phyloP scores from a whole-genome alignment of 2,329 filamentous ascomycete species.

The Fusarium kyushuense region DNA sequence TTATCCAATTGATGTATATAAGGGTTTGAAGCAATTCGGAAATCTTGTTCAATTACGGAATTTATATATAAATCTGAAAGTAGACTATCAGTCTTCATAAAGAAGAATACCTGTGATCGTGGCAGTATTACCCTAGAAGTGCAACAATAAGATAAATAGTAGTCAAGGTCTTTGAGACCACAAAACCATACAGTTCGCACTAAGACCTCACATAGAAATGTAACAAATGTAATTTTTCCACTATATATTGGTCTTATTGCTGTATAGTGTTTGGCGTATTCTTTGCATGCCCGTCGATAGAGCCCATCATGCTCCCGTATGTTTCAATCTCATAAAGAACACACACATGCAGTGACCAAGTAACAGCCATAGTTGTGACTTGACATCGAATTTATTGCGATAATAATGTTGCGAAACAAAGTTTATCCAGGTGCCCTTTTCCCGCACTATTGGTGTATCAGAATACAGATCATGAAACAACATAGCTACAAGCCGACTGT shows the following conservation, averaged over 20 bases:
- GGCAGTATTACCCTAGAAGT: not conserved
- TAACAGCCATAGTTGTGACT: no score
- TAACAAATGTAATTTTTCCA: not conserved
- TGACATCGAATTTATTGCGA: not conserved
- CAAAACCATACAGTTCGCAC: not conserved
- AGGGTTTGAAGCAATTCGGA: not conserved
- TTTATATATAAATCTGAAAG: not conserved
- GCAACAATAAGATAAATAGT: not conserved
- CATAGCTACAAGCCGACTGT: not conserved
- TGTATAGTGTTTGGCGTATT: not conserved
- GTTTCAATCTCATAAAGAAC: not conserved
- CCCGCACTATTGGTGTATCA: not conserved
- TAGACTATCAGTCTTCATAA: not conserved
- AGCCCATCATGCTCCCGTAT: not conserved
- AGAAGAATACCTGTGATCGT: not conserved
- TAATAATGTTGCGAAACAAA: not conserved
- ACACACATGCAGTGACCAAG: not conserved
- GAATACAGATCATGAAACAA: constrained; percentile 6
- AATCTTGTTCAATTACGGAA: rapidly evolving
- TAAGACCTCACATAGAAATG: not conserved
- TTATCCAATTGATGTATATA: not conserved
- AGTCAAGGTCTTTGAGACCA: not conserved
- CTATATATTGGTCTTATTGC: not conserved
- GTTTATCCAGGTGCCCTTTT: no score
- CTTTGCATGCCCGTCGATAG: not conserved